Evolutionary conservation across 2,329 filamentous ascomycete genomes (phyloP), one percentile per base, ranked within the genome.

Genomic region (Xylaria sp.): DNA sequence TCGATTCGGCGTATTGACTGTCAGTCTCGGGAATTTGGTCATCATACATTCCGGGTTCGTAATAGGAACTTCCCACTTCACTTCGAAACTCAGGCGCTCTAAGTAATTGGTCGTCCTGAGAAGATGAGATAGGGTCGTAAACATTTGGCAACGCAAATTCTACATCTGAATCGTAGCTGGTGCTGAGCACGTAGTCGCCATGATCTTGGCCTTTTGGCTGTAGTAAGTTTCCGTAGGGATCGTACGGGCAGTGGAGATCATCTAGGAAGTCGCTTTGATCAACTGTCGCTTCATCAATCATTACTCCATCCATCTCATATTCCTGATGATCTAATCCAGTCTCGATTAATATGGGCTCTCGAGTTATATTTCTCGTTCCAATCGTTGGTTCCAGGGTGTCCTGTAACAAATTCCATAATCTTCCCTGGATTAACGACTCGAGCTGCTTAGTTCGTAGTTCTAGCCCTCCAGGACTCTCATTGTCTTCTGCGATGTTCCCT

Each of bases 321-420:
- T 38, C n/a, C 23, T 48, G 56, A 15, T 15, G 17, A 20, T 61
- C 26, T 15, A 36, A 23, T 9, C 33, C 57, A 13, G 48, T 26
- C 2, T 33, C 33, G 23, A 15, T 42, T 6, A 38, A 51, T 36
- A 48, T 23, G 26, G 28, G 6, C 6, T 54, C 36, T 6, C 9
- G 60, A 51, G n/a, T 4, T 13, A 10, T 38, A 6, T 28, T 59
- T 6, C 7, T 23, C n/a, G 63, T 72, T 31, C 71, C 68, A 3
- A 67, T 71, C 28, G 64, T 73, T 23, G 74, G 72, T 26, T 72
- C 65, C 20, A 77, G 40, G 9, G 51, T 70, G 59, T 62, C 46
- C 58, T 70, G 74, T 57, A 76, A 48, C 20, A 77, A 57, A 51
- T 67, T 65, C 76, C 76, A 77, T 40, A 77, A 69, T 44, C 53